Percentiles rank a stretch among this genome's conserved stretches.
These are phyloP conservation scores for Tulasnella sp. DNA, from an alignment of 768 basidiomycete species.

Conservation along the genomic window DNA sequence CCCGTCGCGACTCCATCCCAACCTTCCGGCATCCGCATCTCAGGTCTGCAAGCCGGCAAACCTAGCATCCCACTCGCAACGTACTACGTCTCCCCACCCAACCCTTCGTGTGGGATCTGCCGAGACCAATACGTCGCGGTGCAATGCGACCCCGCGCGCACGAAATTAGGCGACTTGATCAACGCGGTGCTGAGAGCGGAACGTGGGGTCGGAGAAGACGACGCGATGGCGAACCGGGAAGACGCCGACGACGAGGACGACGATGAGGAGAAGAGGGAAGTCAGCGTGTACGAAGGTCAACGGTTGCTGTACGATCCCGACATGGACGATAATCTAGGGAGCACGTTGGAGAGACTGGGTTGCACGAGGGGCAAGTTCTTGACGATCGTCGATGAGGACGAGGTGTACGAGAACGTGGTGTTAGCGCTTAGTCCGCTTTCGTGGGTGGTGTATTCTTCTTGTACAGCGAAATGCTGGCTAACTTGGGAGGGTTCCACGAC, in stretches of 20 bases:
- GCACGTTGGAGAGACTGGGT: slow-evolving; percentile 70
- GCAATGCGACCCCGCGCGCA: slow-evolving; percentile 56
- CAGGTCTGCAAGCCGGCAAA: slow-evolving; percentile 62
- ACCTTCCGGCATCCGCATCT: slow-evolving; percentile 37
- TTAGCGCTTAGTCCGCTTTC: slow-evolving; percentile 58
- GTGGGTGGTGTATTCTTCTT: slow-evolving; percentile 36
- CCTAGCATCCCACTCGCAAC: slow-evolving; percentile 66
- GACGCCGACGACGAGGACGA: slow-evolving; percentile 31
- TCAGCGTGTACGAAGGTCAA: slow-evolving; percentile 79
- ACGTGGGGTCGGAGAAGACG: slow-evolving; percentile 22
- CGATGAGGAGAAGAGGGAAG: slow-evolving; percentile 37
- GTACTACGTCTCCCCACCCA: slow-evolving; percentile 55
- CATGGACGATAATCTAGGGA: slow-evolving; percentile 77
- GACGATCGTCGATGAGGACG: slow-evolving; percentile 82
- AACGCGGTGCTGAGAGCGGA: slow-evolving; percentile 45
- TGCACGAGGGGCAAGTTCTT: slow-evolving; percentile 79
- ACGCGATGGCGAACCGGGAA: slow-evolving; percentile 26
- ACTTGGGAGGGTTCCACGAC: slow-evolving; percentile 31
- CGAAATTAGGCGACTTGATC: slow-evolving; percentile 64
- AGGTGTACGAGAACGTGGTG: slow-evolving; percentile 55
- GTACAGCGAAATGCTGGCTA: slow-evolving; percentile 7
- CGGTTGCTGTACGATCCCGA: slow-evolving; percentile 85
- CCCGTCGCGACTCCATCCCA: background rate
- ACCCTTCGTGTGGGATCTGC: slow-evolving; percentile 73
- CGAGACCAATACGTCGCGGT: slow-evolving; percentile 70